A percentile compares a stretch with the other conserved stretches of the same genome.
These are phyloP conservation scores for Aspergillus carlsbadensis DNA, from an alignment of 495 filamentous ascomycete genomes.

Conservation along the genomic window DNA sequence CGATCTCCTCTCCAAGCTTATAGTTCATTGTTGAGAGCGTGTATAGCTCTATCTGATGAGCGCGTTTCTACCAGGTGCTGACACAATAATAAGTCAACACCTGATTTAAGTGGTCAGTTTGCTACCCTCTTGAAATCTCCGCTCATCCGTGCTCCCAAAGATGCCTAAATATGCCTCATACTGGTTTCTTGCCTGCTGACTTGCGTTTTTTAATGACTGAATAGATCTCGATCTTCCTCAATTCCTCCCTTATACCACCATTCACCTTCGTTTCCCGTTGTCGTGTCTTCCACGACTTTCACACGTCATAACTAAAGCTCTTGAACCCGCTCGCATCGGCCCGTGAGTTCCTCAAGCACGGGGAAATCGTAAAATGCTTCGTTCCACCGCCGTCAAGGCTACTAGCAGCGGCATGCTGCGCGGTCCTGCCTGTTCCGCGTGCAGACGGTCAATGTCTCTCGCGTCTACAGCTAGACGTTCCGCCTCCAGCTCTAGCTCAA, in stretches of 20 bases:
- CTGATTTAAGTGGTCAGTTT: slow-evolving; percentile 32
- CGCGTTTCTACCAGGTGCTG: slow-evolving; percentile 44
- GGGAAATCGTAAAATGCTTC: slow-evolving; percentile 45
- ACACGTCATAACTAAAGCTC: slow-evolving; percentile 10
- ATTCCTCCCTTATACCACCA: neutral
- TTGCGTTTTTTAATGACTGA: slow-evolving; percentile 5
- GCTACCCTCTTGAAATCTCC: too few species aligned
- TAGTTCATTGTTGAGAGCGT: slow-evolving; percentile 26
- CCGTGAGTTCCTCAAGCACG: slow-evolving; percentile 14
- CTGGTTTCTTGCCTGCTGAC: slow-evolving; percentile 27
- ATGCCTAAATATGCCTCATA: slow-evolving; percentile 31
- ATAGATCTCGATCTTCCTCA: slow-evolving; percentile 5
- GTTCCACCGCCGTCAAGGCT: slow-evolving; percentile 45
- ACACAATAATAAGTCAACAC: slow-evolving; percentile 48
- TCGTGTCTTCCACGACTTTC: neutral
- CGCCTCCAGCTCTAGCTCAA: slow-evolving; percentile 39
- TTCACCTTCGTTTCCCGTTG: neutral
- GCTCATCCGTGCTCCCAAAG: too few species aligned
- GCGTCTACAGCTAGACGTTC: slow-evolving; percentile 43
- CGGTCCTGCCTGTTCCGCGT: slow-evolving; percentile 46
- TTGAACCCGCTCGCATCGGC: slow-evolving; percentile 1
- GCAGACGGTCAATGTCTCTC: slow-evolving; percentile 46
- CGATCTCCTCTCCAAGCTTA: slow-evolving; percentile 16
- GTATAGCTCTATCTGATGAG: slow-evolving; percentile 46
- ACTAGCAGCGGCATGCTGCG: slow-evolving; percentile 54